Evolutionary conservation across 1,284 basidiomycete species (phyloP), one percentile per base, ranked within the genome.

Genomic region (Coniferiporia weirii): DNA sequence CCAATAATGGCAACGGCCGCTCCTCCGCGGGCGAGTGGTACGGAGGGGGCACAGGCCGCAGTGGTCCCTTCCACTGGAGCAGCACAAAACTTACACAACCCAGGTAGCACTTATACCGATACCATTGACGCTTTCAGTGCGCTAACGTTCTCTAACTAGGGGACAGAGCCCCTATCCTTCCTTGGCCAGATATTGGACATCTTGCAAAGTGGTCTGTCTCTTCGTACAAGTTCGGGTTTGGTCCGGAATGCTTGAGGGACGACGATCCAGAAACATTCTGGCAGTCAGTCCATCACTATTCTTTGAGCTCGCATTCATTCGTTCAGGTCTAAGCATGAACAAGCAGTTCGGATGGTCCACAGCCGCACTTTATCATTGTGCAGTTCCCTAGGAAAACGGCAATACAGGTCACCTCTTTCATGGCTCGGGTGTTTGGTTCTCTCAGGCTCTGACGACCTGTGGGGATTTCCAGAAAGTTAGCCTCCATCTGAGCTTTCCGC

Each of bases 171-270:
- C 48, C 59, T 34, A 38, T 32, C 19, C 45, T 61, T 12, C 40
- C 59, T 22, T 88, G 82, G 83, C 88, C 89, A 19, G 89, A 94
- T 71, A 90, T 94, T 55, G 91, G 91, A 10, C 76, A 84, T 54
- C 80, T 91, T 17, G 95, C 91, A 20, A 88, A 89, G 64, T 99
- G 97, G 97, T 89, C 90, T n/a, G 94, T 99, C 7, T 98, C 95
- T 17, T 95, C 91, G 0, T 94, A 86, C 75, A 99, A 99, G 73
- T 96, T 95, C 64, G 95, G 95, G 0, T 97, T 96, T 68, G 95
- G 96, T 4, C 87, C 95, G 15, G 92, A 95, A 67, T 95, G 95
- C 74, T 77, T 99, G 53, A 81, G 86, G 13, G 95, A 98, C 67
- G 82, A 83, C 20, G 91, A 98, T 69, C 87, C 92, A 45, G 87